These are phyloP conservation scores for Hanseniaspora clermontiae DNA, from an alignment of 805 yeast species.

Conservation along the genomic window DNA sequence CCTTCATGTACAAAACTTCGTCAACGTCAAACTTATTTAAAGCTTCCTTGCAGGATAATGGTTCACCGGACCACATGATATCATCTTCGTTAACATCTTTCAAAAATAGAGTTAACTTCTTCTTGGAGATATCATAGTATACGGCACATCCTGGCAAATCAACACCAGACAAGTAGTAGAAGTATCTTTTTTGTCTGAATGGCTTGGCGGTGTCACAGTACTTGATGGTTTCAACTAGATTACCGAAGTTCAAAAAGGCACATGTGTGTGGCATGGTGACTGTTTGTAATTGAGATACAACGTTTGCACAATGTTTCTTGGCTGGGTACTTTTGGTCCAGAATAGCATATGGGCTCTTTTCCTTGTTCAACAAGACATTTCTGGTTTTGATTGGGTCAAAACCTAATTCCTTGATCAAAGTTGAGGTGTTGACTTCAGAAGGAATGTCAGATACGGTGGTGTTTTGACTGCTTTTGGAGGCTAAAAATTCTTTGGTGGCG, in stretches of 20 bases:
- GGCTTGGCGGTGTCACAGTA: constrained; percentile 71
- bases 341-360: constrained; percentile 9
- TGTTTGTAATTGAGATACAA: constrained; percentile 28
- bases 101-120: constrained; percentile 55
- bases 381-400: constrained; percentile 15
- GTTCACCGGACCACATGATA: constrained; percentile 93
- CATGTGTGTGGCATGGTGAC: constrained; percentile 27
- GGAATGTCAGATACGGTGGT: constrained; percentile 3
- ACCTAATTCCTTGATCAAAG: constrained; percentile 10
- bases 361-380: background rate
- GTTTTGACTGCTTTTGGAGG: background rate
- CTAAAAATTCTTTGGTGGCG: constrained; percentile 4
- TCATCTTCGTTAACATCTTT: constrained; percentile 81
- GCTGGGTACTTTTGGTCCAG: constrained; percentile 62
- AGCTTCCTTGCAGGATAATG: constrained; percentile 58
- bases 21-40: constrained; percentile 61
- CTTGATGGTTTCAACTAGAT: constrained; percentile 40
- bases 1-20: constrained; percentile 52
- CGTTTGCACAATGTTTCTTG: constrained; percentile 54
- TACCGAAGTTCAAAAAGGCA: constrained; percentile 52
- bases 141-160: constrained; percentile 67
- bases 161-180: constrained; percentile 74
- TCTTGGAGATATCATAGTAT: constrained; percentile 40
- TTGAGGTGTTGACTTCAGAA: constrained; percentile 3
- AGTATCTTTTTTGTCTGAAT: constrained; percentile 82